Evolutionary conservation across 1,139 yeast genomes (phyloP).

Genomic region (Pichia inconspicua): DNA sequence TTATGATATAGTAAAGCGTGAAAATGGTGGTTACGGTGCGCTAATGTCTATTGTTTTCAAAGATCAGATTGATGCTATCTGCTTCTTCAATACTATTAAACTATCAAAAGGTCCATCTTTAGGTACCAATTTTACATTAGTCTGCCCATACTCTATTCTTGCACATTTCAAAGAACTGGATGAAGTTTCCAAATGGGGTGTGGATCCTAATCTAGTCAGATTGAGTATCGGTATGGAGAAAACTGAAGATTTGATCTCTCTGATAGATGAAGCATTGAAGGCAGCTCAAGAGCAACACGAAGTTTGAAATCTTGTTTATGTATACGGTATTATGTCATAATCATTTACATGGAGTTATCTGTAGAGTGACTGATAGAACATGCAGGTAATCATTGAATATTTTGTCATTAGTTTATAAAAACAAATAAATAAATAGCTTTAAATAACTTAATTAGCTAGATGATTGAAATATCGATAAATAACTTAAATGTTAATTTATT

Average conservation of each 20-base stretch:
- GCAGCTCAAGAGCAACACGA: conserved; percentile 38
- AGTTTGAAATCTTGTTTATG: conserved; percentile 10
- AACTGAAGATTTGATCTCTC: conserved; percentile 43
- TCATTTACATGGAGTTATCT: too few species aligned
- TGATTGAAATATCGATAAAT: conserved; percentile 5
- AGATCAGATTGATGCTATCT: conserved; percentile 55
- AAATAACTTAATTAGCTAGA: conserved; percentile 1
- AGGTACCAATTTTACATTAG: conserved; percentile 88
- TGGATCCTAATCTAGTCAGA: conserved; percentile 71
- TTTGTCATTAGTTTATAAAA: conserved; percentile 4
- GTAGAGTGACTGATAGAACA: too few species aligned
- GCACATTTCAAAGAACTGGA: conserved; percentile 86
- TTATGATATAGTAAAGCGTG: conserved; percentile 64
- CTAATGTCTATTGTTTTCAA: conserved; percentile 70
- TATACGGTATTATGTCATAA: background rate
- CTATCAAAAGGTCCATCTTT: conserved; percentile 90
- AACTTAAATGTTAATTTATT: conserved; percentile 16
- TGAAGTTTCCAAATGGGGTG: conserved; percentile 77
- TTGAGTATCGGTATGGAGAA: conserved; percentile 81
- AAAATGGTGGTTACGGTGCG: conserved; percentile 89
- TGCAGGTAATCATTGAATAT: conserved; percentile 9
- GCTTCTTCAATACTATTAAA: conserved; percentile 66
- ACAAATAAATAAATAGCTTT: conserved; percentile 2
- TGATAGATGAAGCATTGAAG: conserved; percentile 54
- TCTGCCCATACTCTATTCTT: conserved; percentile 83